A percentile compares a stretch with the other conserved stretches of the same genome.
These are phyloP conservation scores for Cyclaneusma minus DNA, from an alignment of 2,329 filamentous ascomycete species.

Conservation along the genomic window DNA sequence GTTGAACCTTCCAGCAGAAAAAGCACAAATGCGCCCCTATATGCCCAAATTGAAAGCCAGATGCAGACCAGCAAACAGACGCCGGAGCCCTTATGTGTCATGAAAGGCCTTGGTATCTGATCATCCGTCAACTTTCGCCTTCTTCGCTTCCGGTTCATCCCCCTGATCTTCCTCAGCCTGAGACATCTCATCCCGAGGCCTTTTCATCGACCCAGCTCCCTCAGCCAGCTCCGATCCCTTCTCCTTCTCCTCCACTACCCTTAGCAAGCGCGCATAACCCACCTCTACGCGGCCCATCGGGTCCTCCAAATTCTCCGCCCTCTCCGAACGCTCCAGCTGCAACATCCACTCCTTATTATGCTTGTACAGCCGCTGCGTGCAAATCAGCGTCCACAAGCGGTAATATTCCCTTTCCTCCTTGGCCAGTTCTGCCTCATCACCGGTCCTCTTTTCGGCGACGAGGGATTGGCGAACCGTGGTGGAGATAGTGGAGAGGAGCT, in stretches of 20 bases:
- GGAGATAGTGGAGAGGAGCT: constrained; percentile 47
- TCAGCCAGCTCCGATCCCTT: constrained; percentile 29
- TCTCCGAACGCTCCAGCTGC: constrained; percentile 52
- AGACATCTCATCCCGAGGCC: no score
- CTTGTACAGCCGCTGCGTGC: constrained; percentile 63
- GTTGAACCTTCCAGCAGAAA: no score
- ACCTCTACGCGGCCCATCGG: constrained; percentile 52
- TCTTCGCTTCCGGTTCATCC: no score
- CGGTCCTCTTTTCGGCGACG: constrained; percentile 25
- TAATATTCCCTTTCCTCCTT: constrained; percentile 46
- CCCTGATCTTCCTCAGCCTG: no score
- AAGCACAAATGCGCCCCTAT: no score
- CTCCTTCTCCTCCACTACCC: constrained; percentile 24
- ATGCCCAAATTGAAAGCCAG: no score
- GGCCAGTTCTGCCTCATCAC: constrained; percentile 21
- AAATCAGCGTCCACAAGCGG: constrained; percentile 55
- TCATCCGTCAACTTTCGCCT: no score
- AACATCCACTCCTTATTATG: constrained; percentile 59
- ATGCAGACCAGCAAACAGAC: no score
- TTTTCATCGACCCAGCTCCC: constrained; percentile 28
- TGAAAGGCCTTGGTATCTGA: no score
- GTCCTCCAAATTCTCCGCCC: constrained; percentile 57
- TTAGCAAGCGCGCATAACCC: constrained; percentile 55
- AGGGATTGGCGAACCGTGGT: constrained; percentile 36
- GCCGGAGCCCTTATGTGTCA: no score